Conservation (phyloP, 495 filamentous ascomycete species). For the Cercophora samala region DNA sequence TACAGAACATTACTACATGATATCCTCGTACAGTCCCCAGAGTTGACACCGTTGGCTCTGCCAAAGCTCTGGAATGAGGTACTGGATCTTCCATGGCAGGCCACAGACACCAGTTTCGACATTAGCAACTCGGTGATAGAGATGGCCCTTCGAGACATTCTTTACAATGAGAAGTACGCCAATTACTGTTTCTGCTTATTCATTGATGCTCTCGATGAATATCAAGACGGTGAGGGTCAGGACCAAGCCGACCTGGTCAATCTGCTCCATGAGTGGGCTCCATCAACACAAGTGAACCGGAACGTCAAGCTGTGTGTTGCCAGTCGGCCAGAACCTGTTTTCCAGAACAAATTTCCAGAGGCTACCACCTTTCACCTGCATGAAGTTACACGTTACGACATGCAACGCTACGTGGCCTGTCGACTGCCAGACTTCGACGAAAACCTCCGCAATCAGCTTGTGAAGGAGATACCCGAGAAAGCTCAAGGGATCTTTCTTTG, state of each 20-base stretch:
- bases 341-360: constrained; percentile 30
- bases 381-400: constrained; percentile 10
- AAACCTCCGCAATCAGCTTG: not conserved
- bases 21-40: constrained; percentile 1
- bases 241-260: constrained; percentile 14
- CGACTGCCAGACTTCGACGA: not conserved
- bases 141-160: not conserved
- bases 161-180: not conserved
- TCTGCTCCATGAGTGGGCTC: constrained; percentile 11
- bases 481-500: constrained; percentile 14
- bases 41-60: not conserved
- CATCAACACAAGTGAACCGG: constrained; percentile 8
- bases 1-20: constrained; percentile 8
- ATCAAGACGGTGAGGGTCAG: constrained; percentile 14
- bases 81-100: not conserved
- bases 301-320: constrained; percentile 43
- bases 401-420: constrained; percentile 18
- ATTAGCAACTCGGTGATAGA: not conserved
- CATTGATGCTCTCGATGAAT: constrained; percentile 39
- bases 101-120: not conserved
- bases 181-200: constrained; percentile 1
- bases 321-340: constrained; percentile 39
- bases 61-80: not conserved
- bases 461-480: not conserved
- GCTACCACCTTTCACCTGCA: constrained; percentile 10